Base-by-base conservation (phyloP, 2,329 filamentous ascomycete species). In the Xylaria sp. region DNA sequence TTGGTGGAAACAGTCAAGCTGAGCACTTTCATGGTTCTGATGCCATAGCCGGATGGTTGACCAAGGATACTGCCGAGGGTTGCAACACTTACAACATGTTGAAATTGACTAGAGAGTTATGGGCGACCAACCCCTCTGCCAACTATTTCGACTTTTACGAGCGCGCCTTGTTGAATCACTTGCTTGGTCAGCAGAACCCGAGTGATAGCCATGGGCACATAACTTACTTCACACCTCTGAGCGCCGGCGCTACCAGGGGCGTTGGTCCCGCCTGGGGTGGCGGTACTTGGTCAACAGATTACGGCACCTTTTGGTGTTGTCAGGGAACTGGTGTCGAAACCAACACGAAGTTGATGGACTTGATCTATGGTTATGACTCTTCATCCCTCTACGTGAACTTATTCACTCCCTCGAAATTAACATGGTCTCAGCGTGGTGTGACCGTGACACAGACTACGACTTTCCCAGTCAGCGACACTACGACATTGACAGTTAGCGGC, bases 1-100 rank as follows among this genome's bases (percentile, higher is more conserved):
- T 87, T 44, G 85, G 86, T 1, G 85, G 83, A 3, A 87, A 87
- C 78, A 86, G 84, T 72, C 82, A 87, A 68, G 80, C 83, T 0
- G 86, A 88, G 73, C 86, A 87, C 73, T 88, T 87, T 74, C 81
- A 78, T 15, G 74, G 76, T 0, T 79, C 85, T 0, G 80, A 86
- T 67, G 83, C 80, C 10, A 87, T 87, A 63, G 78, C 85, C 0
- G 73, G 72, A 2, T 83, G 81, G 61, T 77, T 88, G 12, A 76
- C 75, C 3, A 73, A 77, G 0, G 86, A 88, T 73, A 87, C 85
- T 0, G 82, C 81, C 54, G 86, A 88, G 75, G 81, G 81, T 1
- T 87, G 86, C 76, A 87, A 87, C 74, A 85, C 84, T 0, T 87
- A 87, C 74, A 88, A 88, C 72, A 88, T 87, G 86, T 82, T 87